Base-by-base conservation (phyloP, 2,329 filamentous ascomycete species). In the Hymenoscyphus fructigenus region DNA sequence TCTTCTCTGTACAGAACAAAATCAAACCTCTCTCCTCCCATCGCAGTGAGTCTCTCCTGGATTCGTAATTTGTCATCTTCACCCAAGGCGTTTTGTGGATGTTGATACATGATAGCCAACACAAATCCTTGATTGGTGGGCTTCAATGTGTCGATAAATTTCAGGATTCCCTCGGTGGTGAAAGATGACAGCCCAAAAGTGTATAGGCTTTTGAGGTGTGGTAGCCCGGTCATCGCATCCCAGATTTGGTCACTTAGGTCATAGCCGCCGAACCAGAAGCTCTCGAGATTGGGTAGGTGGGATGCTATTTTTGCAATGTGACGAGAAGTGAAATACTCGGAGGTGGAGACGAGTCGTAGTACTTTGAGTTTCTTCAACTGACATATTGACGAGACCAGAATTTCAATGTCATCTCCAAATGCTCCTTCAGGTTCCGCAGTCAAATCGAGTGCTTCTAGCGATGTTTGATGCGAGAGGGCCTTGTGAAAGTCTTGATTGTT, bases 161-260 rank as follows among this genome's bases (percentile, higher is more conserved):
- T 57, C n/a, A 75, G 72, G 1, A 90, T 78, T 1, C 82, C 84
- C 4, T 79, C 73, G 2, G 76, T 76, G 0, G 83, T 84, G 72
- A 90, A 88, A 1, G 75, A 75, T 0, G 87, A 86, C 2, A 83
- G 76, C 2, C 83, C 85, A 44, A 80, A 81, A 53, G 89, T 82
- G 4, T 80, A 81, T 6, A 90, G 76, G 3, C 76, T 78, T 57
- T 81, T 82, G 26, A 34, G 26, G 12, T 15, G 29, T 34, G 53
- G 14, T 57, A 57, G 26, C 12, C 29, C 14, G 12, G 53, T 26
- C 53, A 34, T 57, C 5, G 53, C 14, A 57, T 57, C 26, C 63
- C 83, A 79, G 12, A 84, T 76, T 26, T 80, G 78, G 66, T 87
- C 82, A 5, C 82, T 79, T 26, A 84, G 75, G 17, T 83, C 82